These are phyloP conservation scores for Rhododendron ferrugineum DNA, from an alignment of 148 eudicot genomes.

Conservation along the genomic window DNA sequence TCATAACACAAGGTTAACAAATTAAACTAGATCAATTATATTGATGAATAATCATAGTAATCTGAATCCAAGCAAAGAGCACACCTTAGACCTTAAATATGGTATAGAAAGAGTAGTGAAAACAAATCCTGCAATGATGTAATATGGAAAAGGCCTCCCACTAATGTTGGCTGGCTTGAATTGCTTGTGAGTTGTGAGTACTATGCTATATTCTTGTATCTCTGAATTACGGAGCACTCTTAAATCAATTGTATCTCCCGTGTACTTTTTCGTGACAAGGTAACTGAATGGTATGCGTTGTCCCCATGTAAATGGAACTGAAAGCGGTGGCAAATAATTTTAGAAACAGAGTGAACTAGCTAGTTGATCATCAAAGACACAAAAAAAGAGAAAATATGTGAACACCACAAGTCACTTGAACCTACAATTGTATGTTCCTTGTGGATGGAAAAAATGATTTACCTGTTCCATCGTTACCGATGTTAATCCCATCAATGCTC, in stretches of 20 bases:
- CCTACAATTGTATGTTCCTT: neutral
- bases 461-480: neutral
- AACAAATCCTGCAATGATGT: conserved; percentile 4
- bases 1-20: neutral
- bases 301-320: neutral
- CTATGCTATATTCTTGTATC: neutral
- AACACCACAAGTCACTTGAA: neutral
- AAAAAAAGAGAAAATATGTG: neutral
- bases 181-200: neutral
- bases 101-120: neutral
- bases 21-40: neutral
- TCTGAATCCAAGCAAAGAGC: neutral
- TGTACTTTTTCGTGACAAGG: neutral
- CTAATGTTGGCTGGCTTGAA: neutral
- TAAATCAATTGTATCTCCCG: neutral
- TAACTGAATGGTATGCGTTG: neutral
- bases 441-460: neutral
- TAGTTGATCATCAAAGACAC: neutral
- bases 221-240: neutral
- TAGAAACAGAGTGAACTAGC: neutral
- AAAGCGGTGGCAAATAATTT: neutral
- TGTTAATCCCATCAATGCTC: neutral
- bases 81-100: neutral
- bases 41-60: neutral
- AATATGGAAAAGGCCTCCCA: conserved; percentile 3